Evolutionary conservation across 805 yeast species (phyloP).

Genomic region (Candida anglica): DNA sequence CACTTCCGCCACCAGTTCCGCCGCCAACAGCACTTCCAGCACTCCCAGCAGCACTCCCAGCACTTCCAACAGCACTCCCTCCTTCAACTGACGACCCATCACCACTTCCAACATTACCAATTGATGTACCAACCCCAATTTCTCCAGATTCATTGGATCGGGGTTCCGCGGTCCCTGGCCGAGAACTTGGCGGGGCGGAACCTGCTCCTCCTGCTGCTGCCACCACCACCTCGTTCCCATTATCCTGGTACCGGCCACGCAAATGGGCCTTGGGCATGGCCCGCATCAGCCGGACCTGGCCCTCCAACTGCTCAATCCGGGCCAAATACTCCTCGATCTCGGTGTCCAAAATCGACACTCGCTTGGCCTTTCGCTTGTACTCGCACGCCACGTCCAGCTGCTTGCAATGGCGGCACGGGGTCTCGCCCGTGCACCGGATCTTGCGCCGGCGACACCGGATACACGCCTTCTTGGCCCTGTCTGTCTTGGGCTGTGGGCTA

Average conservation of each 20-base stretch:
- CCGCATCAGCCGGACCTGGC: too few species aligned
- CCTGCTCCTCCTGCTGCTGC: too few species aligned
- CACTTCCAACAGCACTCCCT: background rate
- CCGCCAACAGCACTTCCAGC: background rate
- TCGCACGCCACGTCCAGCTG: constrained; percentile 12
- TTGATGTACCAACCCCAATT: too few species aligned
- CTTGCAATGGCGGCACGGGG: constrained; percentile 19
- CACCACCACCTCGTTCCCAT: too few species aligned
- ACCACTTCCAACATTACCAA: too few species aligned
- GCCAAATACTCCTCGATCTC: constrained; percentile 16
- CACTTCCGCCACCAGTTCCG: background rate
- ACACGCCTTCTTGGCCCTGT: constrained; percentile 17
- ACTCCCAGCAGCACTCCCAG: background rate
- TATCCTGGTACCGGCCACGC: too few species aligned
- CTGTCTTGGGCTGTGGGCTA: too few species aligned
- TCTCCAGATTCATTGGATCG: too few species aligned
- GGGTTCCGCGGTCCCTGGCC: too few species aligned
- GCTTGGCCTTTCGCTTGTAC: constrained; percentile 17
- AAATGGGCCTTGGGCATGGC: too few species aligned
- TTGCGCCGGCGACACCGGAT: constrained; percentile 21
- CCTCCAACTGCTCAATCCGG: constrained; percentile 9
- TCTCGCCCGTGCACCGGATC: constrained; percentile 21
- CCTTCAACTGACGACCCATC: too few species aligned
- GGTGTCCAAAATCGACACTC: constrained; percentile 15
- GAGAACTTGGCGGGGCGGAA: too few species aligned